Base-by-base conservation (phyloP, 139 green algal genomes). In the Chlamydomonas schloesseri region DNA sequence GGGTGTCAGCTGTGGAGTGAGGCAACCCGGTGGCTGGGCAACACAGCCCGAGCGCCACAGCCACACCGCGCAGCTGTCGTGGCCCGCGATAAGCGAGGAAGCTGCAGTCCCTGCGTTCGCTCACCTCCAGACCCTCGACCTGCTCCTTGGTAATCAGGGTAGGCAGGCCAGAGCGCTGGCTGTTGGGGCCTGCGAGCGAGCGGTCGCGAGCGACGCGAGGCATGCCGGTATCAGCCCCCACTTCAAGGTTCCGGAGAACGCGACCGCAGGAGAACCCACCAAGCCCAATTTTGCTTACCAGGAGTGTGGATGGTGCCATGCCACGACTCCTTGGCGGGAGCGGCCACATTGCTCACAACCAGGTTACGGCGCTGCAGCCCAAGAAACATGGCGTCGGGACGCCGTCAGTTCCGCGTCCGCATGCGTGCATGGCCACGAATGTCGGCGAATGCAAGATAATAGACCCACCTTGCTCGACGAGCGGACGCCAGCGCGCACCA, bases 51-150 rank as follows among this genome's bases (percentile, higher is more conserved):
- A n/a, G n/a, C n/a, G n/a, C n/a, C n/a, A n/a, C 42, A 50, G 42
- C 42, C 42, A 50, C 42, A 50, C 6, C 42, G 6, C 5, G 42
- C 42, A 50, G 42, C 42, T 50, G 42, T 50, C 42, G 42, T 50
- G 42, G 42, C 42, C 8, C 42, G 42, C 42, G n/a, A 50, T 5
- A 50, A 5, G 42, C 42, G 42, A 5, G 8, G 42, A 5, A 50
- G 5, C 8, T 24, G 50, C 50, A 57, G 50, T 60, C 18, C 8
- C 18, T 21, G 55, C 10, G 6, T 8, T 1, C 31, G 8, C 73
- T 55, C 74, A 96, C 94, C 93, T 97, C 94, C 26, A 97, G 89
- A 11, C 82, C 50, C n/a, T 87, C 80, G 13, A 97, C 92, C 23
- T 93, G 67, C 88, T 97, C 94, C 47, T 92, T 88, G 80, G 83